Conservation (phyloP, 2,329 filamentous ascomycete species). For the Chrysoporthe cubensis region DNA sequence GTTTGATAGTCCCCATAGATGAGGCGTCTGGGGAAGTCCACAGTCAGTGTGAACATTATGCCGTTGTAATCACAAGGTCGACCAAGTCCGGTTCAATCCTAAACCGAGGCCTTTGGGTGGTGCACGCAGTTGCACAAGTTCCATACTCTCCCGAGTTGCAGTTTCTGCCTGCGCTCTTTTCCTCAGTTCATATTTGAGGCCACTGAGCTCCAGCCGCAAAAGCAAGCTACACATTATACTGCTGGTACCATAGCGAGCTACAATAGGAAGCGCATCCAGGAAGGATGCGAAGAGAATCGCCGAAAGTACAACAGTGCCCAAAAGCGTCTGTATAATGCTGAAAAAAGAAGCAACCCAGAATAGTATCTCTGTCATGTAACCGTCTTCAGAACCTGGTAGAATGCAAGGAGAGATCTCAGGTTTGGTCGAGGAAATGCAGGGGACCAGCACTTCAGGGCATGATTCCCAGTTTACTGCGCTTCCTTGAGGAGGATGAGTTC, state of each 20-base stretch:
- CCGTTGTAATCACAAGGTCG: no score
- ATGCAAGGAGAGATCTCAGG: neutral
- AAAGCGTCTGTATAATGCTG: conserved; percentile 8
- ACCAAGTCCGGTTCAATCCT: no score
- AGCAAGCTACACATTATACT: neutral
- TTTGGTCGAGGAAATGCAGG: no score
- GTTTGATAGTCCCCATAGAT: no score
- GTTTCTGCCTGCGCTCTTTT: neutral
- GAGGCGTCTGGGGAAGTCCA: no score
- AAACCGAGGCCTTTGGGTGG: no score
- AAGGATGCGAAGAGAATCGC: conserved; percentile 13
- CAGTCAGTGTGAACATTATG: no score
- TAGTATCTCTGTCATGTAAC: conserved; percentile 8
- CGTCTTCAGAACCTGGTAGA: conserved; percentile 1
- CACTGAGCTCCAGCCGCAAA: conserved; percentile 6
- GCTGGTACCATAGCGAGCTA: neutral
- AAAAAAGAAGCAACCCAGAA: conserved; percentile 8
- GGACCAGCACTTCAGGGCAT: neutral
- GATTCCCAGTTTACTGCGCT: neutral
- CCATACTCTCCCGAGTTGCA: neutral
- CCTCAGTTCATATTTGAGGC: conserved; percentile 2
- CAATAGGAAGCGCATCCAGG: conserved; percentile 10
- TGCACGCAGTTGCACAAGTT: neutral
- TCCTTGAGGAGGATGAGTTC: neutral
- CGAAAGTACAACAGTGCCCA: conserved; percentile 14